A percentile compares a stretch with the other conserved stretches of the same genome.
Conservation (phyloP, 108 stramenopile genomes). For the Skeletonema tropicum region DNA sequence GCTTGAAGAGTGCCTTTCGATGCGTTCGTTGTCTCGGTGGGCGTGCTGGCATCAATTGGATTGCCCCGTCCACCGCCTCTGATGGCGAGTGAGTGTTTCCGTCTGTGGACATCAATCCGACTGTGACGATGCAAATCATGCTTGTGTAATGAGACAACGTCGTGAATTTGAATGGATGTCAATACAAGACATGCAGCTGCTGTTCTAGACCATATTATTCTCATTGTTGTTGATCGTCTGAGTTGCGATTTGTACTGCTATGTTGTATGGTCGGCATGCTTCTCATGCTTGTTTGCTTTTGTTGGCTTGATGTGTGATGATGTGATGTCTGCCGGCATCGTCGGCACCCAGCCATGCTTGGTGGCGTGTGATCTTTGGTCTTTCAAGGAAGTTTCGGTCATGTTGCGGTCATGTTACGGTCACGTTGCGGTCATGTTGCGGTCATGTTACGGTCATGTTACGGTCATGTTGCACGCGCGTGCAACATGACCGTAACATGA, state of each 20-base stretch:
- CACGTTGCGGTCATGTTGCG: too few relatives aligned
- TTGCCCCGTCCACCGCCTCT: not conserved
- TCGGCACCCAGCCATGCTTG: too few relatives aligned
- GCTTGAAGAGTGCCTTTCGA: conserved; percentile 49
- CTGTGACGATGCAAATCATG: not conserved
- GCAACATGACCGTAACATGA: too few relatives aligned
- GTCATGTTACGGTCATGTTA: too few relatives aligned
- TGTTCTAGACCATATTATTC: not conserved
- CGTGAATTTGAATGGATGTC: not conserved
- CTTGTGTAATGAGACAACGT: not conserved
- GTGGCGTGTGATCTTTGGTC: too few relatives aligned
- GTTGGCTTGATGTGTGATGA: too few relatives aligned
- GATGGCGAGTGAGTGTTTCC: not conserved
- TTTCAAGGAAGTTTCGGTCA: too few relatives aligned
- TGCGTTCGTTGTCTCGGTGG: not conserved
- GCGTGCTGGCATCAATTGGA: not conserved
- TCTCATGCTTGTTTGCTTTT: too few relatives aligned
- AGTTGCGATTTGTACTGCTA: not conserved
- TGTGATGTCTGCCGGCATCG: too few relatives aligned
- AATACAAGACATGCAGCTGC: not conserved
- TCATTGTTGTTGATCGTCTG: not conserved
- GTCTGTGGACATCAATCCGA: not conserved
- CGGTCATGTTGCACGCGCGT: too few relatives aligned
- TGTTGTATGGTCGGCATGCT: too few relatives aligned
- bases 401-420: too few relatives aligned